These are phyloP conservation scores for Pyrenochaeta sp. DNA, from an alignment of 2,329 filamentous ascomycete genomes.

Conservation along the genomic window DNA sequence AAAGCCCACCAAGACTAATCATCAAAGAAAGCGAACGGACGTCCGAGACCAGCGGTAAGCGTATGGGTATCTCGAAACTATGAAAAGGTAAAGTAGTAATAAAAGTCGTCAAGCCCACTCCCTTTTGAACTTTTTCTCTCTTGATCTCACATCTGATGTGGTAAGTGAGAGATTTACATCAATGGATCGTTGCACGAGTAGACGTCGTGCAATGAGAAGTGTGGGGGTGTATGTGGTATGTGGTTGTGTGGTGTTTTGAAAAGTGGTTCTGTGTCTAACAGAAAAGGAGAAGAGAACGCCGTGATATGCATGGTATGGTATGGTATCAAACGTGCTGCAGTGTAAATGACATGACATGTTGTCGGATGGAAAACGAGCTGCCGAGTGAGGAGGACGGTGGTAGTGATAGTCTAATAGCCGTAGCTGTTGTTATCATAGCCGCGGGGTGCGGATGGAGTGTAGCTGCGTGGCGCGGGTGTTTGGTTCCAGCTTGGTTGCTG, in stretches of 20 bases:
- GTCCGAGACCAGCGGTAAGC: constrained; percentile 44
- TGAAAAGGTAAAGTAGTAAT: constrained; percentile 16
- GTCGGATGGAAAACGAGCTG: not conserved
- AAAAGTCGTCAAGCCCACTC: constrained; percentile 11
- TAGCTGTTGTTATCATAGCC: constrained; percentile 30
- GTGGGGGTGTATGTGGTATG: no score
- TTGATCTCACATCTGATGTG: not conserved
- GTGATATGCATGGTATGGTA: constrained; percentile 12
- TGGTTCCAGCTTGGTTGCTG: constrained; percentile 39
- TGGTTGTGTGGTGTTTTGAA: not conserved
- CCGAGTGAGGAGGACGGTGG: no score
- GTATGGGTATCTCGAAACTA: constrained; percentile 47
- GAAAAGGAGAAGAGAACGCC: constrained; percentile 9
- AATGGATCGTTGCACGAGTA: no score
- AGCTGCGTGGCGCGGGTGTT: constrained; percentile 26
- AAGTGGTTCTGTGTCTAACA: constrained; percentile 25
- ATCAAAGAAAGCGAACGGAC: constrained; percentile 38
- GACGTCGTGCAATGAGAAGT: not conserved
- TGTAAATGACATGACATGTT: not conserved
- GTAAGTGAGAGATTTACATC: not conserved
- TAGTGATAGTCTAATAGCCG: constrained; percentile 13
- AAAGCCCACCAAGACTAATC: not conserved
- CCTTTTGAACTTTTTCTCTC: not conserved
- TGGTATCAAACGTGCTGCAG: constrained; percentile 6
- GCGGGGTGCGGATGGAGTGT: constrained; percentile 23